Evolutionary conservation across 495 filamentous ascomycete species (phyloP), one percentile per base, ranked within the genome.

Genomic region (Penicillium pulvis): DNA sequence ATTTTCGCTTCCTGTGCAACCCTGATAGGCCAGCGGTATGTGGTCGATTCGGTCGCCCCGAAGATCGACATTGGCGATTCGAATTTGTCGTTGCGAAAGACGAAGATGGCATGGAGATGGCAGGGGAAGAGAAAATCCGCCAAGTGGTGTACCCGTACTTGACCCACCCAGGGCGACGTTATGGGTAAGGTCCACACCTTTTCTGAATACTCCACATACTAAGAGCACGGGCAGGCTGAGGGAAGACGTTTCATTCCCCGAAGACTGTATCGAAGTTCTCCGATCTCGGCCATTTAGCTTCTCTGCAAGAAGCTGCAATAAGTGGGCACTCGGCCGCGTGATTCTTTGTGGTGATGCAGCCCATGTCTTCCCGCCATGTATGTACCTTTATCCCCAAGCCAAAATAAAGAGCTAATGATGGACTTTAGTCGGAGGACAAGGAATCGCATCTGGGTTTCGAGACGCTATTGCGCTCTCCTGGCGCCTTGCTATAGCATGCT

Each of bases 281-380:
- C 76, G 81, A 6, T 83, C 75, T n/a, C 67, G 79, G 14, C 81
- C 80, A 1, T 83, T 81, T 46, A 67, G 55, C 0, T 83, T 80
- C 35, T 75, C 76, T 0, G 71, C 76, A 11, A 72, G 79, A 33
- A 74, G 74, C 31, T 81, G 80, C 59, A 83, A 83, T 48, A 72
- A 69, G 44, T 85, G 81, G 81, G 74, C 74, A n/a, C 62, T 69
- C 28, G 68, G 65, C 17, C 68, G 78, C 4, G 76, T 74, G 0
- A 70, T 80, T 49, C 65, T 85, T 8, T 78, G 77, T 43, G 81
- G 81, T 11, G 81, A 85, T 60, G 73, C 81, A 2, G 81, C 81
- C 6, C 77, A 85, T 52, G 82, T 83, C 1, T 85, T 85, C 53
- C 82, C 82, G 28, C 79, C 82, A 8, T 84, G 74, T 76, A 64